Conservation (phyloP, 805 yeast species). For the Danielia oregonensis region DNA sequence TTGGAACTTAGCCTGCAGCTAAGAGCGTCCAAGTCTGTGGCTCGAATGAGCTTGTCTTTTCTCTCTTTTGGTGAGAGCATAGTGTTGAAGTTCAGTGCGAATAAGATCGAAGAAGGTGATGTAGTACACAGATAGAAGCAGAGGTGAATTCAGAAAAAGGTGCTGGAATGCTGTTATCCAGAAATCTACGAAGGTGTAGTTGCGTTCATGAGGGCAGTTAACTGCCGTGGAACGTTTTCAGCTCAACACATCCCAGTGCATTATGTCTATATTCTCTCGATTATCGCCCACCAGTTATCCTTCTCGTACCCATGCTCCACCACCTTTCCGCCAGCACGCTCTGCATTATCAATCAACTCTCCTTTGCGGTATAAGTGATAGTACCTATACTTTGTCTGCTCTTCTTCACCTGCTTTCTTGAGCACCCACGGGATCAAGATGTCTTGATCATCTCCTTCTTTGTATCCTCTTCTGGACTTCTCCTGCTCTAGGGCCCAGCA, state of each 20-base stretch:
- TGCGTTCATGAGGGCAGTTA: no score
- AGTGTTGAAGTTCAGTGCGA: neutral
- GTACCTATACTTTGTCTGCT: conserved; percentile 69
- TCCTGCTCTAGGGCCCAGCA: conserved; percentile 98
- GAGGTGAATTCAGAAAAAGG: neutral
- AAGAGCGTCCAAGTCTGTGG: conserved; percentile 71
- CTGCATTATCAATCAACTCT: conserved; percentile 71
- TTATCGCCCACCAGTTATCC: conserved; percentile 85
- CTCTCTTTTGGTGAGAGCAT: conserved; percentile 30
- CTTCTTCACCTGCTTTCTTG: conserved; percentile 36
- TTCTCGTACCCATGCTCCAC: conserved; percentile 79
- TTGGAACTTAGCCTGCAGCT: conserved; percentile 58
- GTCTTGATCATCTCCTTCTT: conserved; percentile 89
- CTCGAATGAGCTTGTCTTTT: conserved; percentile 44
- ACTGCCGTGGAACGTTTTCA: no score
- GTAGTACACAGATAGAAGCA: no score
- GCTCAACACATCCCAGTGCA: no score
- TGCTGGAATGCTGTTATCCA: no score
- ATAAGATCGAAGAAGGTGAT: neutral
- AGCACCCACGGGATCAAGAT: conserved; percentile 95
- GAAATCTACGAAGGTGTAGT: no score
- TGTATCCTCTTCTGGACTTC: conserved; percentile 82
- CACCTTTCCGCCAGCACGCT: conserved; percentile 64
- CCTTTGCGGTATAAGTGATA: conserved; percentile 86
- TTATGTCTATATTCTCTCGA: conserved; percentile 11